A percentile compares a stretch with the other conserved stretches of the same genome.
Conservation (phyloP, 345 rosid species). For the Lumnitzera littorea region DNA sequence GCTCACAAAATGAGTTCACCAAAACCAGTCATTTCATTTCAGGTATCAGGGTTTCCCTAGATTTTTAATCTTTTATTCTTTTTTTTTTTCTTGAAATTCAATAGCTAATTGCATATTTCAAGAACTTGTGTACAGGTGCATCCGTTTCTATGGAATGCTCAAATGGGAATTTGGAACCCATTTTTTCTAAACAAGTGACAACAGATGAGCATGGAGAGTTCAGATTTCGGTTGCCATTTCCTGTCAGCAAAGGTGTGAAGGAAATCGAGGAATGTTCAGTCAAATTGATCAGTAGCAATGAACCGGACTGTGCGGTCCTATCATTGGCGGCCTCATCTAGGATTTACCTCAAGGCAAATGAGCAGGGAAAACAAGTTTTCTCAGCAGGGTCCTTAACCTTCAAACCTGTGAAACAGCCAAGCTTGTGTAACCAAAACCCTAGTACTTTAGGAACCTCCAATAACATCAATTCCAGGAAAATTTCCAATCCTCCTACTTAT, state of each 20-base stretch:
- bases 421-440: slow-evolving; percentile 41
- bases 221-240: slow-evolving; percentile 46
- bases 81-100: background rate
- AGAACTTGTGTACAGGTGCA: slow-evolving; percentile 50
- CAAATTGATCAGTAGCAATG: slow-evolving; percentile 51
- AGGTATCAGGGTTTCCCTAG: slow-evolving; percentile 29
- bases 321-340: slow-evolving; percentile 59
- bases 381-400: slow-evolving; percentile 81
- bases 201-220: slow-evolving; percentile 63
- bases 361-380: slow-evolving; percentile 41
- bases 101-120: background rate
- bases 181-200: slow-evolving; percentile 44
- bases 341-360: slow-evolving; percentile 45
- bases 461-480: slow-evolving; percentile 13
- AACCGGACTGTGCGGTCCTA: slow-evolving; percentile 59
- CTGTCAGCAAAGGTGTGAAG: slow-evolving; percentile 47
- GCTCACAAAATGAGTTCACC: slow-evolving; percentile 49
- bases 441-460: slow-evolving; percentile 13
- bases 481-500: slow-evolving; percentile 30
- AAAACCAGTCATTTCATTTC: slow-evolving; percentile 64
- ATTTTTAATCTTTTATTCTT: background rate
- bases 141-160: slow-evolving; percentile 61
- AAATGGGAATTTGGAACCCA: slow-evolving; percentile 29
- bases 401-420: slow-evolving; percentile 64
- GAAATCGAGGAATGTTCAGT: slow-evolving; percentile 57